Base-by-base conservation (phyloP, 2,329 filamentous ascomycete genomes). In the Laburnicola sp. region DNA sequence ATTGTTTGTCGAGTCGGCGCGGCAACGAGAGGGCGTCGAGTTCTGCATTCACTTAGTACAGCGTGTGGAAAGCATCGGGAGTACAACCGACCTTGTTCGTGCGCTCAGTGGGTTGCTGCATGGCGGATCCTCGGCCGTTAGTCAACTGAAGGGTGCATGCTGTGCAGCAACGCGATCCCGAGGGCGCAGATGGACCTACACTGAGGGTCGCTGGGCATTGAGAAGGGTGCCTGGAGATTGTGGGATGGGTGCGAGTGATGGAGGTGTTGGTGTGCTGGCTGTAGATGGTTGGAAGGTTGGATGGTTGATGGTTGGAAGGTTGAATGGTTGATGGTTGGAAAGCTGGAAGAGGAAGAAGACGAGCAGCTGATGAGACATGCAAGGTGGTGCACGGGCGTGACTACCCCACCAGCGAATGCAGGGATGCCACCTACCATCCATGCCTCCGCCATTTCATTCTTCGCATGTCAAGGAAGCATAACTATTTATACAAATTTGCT, bases 381-480 rank as follows among this genome's bases (percentile, higher is more conserved):
- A n/a, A n/a, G 38, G 32, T 34, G 44, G 26, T 16, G 39, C 47
- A 50, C 47, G 47, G 40, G 27, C 47, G 21, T 9, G 21, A 27
- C 10, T 38, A 47, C 50, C 50, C 50, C 50, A 45, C 45, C 44
- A 32, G 11, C 23, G 9, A 46, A 26, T 48, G 39, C 49, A 50
- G 54, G 47, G 48, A 46, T 53, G n/a, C n/a, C n/a, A n/a, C n/a
- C n/a, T n/a, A n/a, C n/a, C n/a, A n/a, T n/a, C n/a, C n/a, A n/a
- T n/a, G n/a, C n/a, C n/a, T n/a, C n/a, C 45, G 35, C 25, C 8
- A 23, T 35, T 49, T 54, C 52, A 25, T 93, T 93, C 74, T 91
- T 92, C 72, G 81, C 77, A 51, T 88, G 86, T 67, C 87, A 89
- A 45, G 80, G 89, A 90, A 43, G 88, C 85, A 27, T 89, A 86